Evolutionary conservation across 768 basidiomycete genomes (phyloP).

Genomic region (Cyathus striatus): DNA sequence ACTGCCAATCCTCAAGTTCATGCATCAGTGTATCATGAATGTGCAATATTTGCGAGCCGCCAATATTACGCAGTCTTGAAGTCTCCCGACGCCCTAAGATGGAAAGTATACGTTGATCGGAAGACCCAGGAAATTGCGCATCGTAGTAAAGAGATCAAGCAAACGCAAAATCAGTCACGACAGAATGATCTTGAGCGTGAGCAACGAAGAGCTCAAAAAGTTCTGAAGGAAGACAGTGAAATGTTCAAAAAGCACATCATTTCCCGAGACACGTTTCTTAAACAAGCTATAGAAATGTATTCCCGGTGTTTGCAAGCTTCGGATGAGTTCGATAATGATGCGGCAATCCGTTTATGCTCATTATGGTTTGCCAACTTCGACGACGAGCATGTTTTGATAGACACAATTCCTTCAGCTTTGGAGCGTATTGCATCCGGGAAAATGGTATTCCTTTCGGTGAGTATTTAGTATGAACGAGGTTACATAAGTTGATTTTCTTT

Average conservation of each 20-base stretch:
- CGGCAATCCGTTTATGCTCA: conserved; percentile 77
- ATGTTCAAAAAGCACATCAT: conserved; percentile 51
- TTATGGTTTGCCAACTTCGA: conserved; percentile 91
- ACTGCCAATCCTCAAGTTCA: conserved; percentile 25
- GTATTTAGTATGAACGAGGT: too few relatives aligned
- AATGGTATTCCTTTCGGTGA: conserved; percentile 77
- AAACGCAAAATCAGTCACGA: conserved; percentile 10
- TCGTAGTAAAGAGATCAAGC: conserved; percentile 30
- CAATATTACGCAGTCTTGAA: conserved; percentile 73
- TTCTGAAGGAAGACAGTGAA: conserved; percentile 40
- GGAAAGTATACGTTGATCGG: conserved; percentile 67
- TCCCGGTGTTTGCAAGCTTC: conserved; percentile 67
- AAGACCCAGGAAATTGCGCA: conserved; percentile 67
- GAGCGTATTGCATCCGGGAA: conserved; percentile 75
- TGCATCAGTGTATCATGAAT: conserved; percentile 70
- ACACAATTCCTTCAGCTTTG: conserved; percentile 38
- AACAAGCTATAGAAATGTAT: conserved; percentile 81
- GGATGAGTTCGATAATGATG: conserved; percentile 71
- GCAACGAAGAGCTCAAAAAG: conserved; percentile 23
- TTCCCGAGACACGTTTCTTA: conserved; percentile 58
- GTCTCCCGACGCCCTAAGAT: conserved; percentile 65
- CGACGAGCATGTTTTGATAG: conserved; percentile 40
- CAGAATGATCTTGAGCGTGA: conserved; percentile 12
- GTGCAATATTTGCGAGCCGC: conserved; percentile 83
- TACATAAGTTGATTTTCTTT: too few relatives aligned